Evolutionary conservation across 2,329 filamentous ascomycete species (phyloP).

Genomic region (Anthostomella pinea): DNA sequence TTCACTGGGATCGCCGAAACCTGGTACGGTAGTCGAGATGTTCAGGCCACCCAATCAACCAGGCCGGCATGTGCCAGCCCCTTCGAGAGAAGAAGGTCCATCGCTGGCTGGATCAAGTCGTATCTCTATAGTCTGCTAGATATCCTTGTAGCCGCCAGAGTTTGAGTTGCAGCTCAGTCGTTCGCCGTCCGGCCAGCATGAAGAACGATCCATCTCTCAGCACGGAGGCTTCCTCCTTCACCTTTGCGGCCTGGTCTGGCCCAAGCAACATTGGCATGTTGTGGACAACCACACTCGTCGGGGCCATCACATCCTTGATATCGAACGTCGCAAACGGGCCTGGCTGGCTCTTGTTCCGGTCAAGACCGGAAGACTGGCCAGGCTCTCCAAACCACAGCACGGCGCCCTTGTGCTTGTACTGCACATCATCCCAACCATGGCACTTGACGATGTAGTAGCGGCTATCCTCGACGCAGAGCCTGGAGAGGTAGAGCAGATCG

Average conservation of each 20-base stretch:
- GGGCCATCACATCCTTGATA: constrained; percentile 32
- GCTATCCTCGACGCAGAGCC: constrained; percentile 24
- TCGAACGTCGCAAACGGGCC: constrained; percentile 46
- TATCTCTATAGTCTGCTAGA: constrained; percentile 32
- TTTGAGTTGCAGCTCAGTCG: constrained; percentile 44
- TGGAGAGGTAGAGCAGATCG: constrained; percentile 41
- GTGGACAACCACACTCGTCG: constrained; percentile 47
- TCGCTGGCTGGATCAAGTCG: too few species aligned
- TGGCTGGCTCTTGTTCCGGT: constrained; percentile 15
- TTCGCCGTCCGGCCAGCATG: constrained; percentile 42
- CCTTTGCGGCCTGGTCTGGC: constrained; percentile 37
- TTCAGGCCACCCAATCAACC: too few species aligned
- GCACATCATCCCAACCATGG: constrained; percentile 41
- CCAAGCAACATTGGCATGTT: constrained; percentile 53
- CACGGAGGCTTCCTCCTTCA: constrained; percentile 35
- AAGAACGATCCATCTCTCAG: constrained; percentile 40
- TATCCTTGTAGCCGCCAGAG: constrained; percentile 62
- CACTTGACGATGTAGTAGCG: constrained; percentile 43
- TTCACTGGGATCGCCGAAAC: too few species aligned
- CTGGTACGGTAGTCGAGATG: too few species aligned
- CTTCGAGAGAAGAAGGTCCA: too few species aligned
- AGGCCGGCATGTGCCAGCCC: too few species aligned
- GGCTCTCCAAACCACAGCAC: constrained; percentile 41
- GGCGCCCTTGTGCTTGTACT: constrained; percentile 40
- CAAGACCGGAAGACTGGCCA: constrained; percentile 1